A percentile compares a stretch with the other conserved stretches of the same genome.
These are phyloP conservation scores for Fusarium nisikadoi DNA, from an alignment of 2,329 filamentous ascomycete species.

Conservation along the genomic window DNA sequence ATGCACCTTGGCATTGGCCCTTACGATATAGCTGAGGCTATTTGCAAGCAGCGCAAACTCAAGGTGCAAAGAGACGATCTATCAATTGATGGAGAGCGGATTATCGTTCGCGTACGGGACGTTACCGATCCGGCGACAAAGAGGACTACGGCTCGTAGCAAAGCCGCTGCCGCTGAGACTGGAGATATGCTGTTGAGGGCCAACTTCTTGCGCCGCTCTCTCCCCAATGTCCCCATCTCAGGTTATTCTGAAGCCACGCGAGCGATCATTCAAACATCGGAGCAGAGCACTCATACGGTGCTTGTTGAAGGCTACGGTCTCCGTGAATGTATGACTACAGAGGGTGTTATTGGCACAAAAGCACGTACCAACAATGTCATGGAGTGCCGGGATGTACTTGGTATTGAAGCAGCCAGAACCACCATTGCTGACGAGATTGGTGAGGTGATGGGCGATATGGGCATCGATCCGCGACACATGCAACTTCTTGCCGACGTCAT, in stretches of 20 bases:
- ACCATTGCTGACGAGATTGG: slow-evolving; percentile 92
- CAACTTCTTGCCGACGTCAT: slow-evolving; percentile 96
- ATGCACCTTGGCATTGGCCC: slow-evolving; percentile 84
- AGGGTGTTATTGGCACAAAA: slow-evolving; percentile 83
- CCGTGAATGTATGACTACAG: slow-evolving; percentile 88
- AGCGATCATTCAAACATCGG: slow-evolving; percentile 87
- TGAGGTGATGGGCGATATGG: slow-evolving; percentile 91
- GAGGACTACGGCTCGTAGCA: slow-evolving; percentile 46
- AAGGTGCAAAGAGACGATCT: slow-evolving; percentile 77
- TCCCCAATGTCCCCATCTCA: slow-evolving; percentile 87
- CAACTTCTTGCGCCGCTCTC: slow-evolving; percentile 83
- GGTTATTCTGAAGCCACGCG: slow-evolving; percentile 88
- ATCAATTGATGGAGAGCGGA: slow-evolving; percentile 62
- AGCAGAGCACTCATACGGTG: slow-evolving; percentile 74
- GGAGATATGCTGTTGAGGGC: slow-evolving; percentile 75
- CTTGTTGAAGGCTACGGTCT: slow-evolving; percentile 96
- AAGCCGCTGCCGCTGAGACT: slow-evolving; percentile 55
- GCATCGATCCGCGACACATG: slow-evolving; percentile 98
- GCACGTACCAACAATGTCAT: slow-evolving; percentile 88
- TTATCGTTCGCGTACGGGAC: slow-evolving; percentile 78
- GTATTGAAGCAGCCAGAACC: slow-evolving; percentile 90
- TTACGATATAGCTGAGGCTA: slow-evolving; percentile 78
- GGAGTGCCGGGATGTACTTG: slow-evolving; percentile 86
- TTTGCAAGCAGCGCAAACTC: slow-evolving; percentile 83
- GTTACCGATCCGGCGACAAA: slow-evolving; percentile 61